A percentile compares a stretch with the other conserved stretches of the same genome.
Conservation (phyloP, 208 protist species). For the Endotrypanum monterogeii region DNA sequence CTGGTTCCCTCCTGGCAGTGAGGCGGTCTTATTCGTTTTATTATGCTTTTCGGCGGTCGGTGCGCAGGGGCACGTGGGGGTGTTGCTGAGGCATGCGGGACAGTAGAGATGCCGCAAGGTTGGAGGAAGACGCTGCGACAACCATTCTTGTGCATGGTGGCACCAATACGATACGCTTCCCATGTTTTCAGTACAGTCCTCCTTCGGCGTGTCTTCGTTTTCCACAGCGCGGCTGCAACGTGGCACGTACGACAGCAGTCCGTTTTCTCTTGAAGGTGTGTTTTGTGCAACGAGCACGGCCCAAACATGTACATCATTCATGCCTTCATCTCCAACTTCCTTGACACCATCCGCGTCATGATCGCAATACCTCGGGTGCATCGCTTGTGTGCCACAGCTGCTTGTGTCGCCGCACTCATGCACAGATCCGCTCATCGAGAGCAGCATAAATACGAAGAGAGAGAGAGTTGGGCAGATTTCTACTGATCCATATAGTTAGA, state of each 20-base stretch:
- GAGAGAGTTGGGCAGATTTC: neutral
- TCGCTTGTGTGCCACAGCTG: neutral
- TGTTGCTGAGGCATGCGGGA: neutral
- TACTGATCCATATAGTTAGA: too few species aligned
- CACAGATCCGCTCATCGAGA: neutral
- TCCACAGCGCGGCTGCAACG: neutral
- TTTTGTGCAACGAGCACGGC: conserved; percentile 31
- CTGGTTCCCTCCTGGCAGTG: neutral
- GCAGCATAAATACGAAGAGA: neutral
- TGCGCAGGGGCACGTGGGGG: neutral
- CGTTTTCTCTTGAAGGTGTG: conserved; percentile 26
- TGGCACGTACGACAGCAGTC: conserved; percentile 22
- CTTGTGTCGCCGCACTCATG: neutral
- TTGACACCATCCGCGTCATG: neutral
- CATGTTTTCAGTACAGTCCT: neutral
- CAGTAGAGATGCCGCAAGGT: neutral
- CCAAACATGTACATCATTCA: conserved; percentile 20
- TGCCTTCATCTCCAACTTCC: neutral
- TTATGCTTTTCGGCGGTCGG: neutral
- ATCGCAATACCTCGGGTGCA: neutral
- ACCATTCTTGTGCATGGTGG: neutral
- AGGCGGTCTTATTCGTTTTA: neutral
- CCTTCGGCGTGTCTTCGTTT: neutral
- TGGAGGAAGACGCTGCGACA: conserved; percentile 8
- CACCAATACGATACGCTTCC: neutral